phyloP scores from a whole-genome alignment of 805 yeast species.

The Tetrapisispora taiwanensis region DNA sequence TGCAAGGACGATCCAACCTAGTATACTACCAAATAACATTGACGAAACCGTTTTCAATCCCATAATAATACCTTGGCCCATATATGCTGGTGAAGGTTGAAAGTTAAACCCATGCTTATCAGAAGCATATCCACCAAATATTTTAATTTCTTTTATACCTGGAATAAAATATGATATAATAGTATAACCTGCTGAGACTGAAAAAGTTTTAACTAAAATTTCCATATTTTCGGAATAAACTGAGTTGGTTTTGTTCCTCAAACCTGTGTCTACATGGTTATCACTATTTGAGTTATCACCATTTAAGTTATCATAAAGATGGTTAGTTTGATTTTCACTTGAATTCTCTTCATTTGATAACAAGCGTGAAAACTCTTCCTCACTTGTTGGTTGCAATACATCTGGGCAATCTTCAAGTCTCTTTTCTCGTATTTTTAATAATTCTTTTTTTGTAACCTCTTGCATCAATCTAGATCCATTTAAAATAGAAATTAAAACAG shows the following conservation, averaged over 20 bases:
- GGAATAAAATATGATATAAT: slow-evolving; percentile 66
- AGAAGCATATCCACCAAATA: slow-evolving; percentile 63
- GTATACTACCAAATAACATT: slow-evolving; percentile 79
- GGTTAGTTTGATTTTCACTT: too few species aligned
- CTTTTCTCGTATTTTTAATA: slow-evolving; percentile 28
- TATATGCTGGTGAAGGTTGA: slow-evolving; percentile 94
- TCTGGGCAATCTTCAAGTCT: slow-evolving; percentile 22
- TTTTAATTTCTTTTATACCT: slow-evolving; percentile 52
- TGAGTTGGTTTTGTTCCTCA: background rate
- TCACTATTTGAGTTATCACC: too few species aligned
- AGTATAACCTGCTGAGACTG: slow-evolving; percentile 63
- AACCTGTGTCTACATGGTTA: too few species aligned
- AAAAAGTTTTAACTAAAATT: slow-evolving; percentile 52
- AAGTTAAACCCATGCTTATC: slow-evolving; percentile 67
- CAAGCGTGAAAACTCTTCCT: slow-evolving; percentile 2
- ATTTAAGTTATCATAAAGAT: too few species aligned
- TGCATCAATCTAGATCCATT: slow-evolving; percentile 53
- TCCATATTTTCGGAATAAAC: slow-evolving; percentile 46
- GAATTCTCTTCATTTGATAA: background rate
- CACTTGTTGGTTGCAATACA: slow-evolving; percentile 13
- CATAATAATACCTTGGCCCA: slow-evolving; percentile 97
- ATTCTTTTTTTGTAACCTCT: slow-evolving; percentile 24
- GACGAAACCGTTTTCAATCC: slow-evolving; percentile 84
- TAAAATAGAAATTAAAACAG: slow-evolving; percentile 78
- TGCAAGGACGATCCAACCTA: slow-evolving; percentile 91